Percentiles rank a stretch among this genome's conserved stretches.
phyloP scores from a whole-genome alignment of 2,329 filamentous ascomycete species.

The Helotiales sp. region DNA sequence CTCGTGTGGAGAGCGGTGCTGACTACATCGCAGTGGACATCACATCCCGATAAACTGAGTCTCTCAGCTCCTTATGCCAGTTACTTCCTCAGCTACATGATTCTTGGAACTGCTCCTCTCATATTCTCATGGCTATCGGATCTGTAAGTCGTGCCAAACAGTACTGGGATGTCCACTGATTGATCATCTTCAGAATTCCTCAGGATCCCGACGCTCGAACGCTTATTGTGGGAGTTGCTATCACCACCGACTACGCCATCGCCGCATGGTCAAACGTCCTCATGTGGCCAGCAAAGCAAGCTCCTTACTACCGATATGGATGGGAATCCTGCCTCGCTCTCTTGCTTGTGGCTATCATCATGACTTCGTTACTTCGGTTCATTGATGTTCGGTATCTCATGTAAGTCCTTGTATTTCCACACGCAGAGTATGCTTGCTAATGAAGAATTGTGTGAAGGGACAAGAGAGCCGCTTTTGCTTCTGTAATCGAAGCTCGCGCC shows the following conservation, averaged over 20 bases:
- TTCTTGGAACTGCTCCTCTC: constrained; percentile 50
- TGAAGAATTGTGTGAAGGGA: too few relatives aligned
- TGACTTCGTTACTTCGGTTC: constrained; percentile 45
- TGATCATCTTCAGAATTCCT: constrained; percentile 39
- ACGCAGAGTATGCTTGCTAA: too few relatives aligned
- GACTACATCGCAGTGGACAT: too few relatives aligned
- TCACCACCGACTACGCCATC: constrained; percentile 51
- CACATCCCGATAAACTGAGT: constrained; percentile 42
- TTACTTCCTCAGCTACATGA: constrained; percentile 51
- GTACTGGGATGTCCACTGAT: constrained; percentile 4
- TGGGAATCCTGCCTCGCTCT: constrained; percentile 49
- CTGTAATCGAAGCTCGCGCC: too few relatives aligned
- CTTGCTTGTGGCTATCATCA: constrained; percentile 45
- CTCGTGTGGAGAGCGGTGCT: too few relatives aligned
- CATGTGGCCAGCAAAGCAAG: constrained; percentile 51
- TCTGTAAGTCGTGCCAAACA: constrained; percentile 32
- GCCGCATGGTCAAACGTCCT: constrained; percentile 52
- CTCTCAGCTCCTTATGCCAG: constrained; percentile 50
- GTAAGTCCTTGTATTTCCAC: too few relatives aligned
- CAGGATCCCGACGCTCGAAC: constrained; percentile 51
- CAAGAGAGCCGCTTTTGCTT: too few relatives aligned
- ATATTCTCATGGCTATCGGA: constrained; percentile 55
- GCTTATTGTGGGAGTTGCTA: constrained; percentile 48
- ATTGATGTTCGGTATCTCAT: constrained; percentile 45
- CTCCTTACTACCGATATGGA: constrained; percentile 49